A percentile compares a stretch with the other conserved stretches of the same genome.
Evolutionary conservation across 2,329 filamentous ascomycete genomes (phyloP).

Genomic region (Penicillium aurantiogriseum): DNA sequence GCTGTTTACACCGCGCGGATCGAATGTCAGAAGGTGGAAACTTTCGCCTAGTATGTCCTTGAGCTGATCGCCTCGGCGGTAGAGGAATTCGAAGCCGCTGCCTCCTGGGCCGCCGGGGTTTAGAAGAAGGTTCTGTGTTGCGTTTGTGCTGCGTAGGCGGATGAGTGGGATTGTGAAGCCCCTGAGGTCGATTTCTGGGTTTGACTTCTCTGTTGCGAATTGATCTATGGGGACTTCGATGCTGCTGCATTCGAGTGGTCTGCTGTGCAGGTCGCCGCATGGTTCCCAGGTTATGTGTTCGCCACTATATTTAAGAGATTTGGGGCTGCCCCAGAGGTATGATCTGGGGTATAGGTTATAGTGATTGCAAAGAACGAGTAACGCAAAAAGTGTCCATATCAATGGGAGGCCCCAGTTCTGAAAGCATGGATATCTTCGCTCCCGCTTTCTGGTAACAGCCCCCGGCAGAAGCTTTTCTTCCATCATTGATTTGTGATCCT

Average conservation of each 20-base stretch:
- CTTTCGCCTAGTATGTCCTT: conserved; percentile 43
- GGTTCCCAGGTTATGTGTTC: conserved; percentile 42
- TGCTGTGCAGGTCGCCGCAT: conserved; percentile 42
- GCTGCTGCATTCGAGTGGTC: conserved; percentile 45
- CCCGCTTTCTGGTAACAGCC: neutral
- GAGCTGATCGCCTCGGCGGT: conserved; percentile 38
- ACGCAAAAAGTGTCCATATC: neutral
- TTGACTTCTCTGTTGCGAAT: conserved; percentile 39
- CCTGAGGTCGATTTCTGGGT: conserved; percentile 13
- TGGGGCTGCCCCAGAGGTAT: too few species aligned
- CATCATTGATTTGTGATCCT: neutral
- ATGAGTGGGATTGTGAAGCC: conserved; percentile 47
- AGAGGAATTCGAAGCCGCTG: conserved; percentile 43
- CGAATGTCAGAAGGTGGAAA: conserved; percentile 50
- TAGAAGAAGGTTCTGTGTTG: conserved; percentile 46
- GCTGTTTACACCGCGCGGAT: conserved; percentile 49
- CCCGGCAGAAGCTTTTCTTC: neutral
- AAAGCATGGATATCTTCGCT: neutral
- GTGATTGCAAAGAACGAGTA: neutral
- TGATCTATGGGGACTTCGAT: conserved; percentile 51
- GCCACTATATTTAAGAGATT: neutral
- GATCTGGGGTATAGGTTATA: neutral
- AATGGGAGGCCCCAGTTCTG: neutral
- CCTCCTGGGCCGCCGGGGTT: conserved; percentile 53
- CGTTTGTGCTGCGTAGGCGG: conserved; percentile 46